These are phyloP conservation scores for Linum lewisii DNA, from an alignment of 345 rosid genomes.

Conservation along the genomic window DNA sequence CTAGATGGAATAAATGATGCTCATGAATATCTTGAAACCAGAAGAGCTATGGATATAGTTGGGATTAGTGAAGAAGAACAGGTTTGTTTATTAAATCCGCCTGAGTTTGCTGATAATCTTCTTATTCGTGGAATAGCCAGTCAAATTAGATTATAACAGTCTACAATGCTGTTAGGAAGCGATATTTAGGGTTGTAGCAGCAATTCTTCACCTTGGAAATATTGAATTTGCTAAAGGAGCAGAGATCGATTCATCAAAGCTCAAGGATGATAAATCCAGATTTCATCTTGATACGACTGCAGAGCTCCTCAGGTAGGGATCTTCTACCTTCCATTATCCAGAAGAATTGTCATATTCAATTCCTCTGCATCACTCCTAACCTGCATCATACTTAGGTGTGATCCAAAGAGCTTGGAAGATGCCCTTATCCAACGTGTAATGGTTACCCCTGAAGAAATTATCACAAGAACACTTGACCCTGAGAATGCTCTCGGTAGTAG, in stretches of 20 bases:
- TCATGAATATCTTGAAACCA: conserved; percentile 9
- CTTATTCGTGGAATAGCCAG: neutral
- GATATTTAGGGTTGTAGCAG: conserved; percentile 7
- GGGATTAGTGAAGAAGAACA: conserved; percentile 9
- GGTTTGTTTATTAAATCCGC: neutral
- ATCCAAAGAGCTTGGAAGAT: conserved; percentile 8
- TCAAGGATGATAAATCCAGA: conserved; percentile 8
- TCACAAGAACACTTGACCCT: conserved; percentile 10
- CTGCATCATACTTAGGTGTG: conserved; percentile 5
- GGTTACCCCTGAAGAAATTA: conserved; percentile 12
- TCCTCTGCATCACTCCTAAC: neutral
- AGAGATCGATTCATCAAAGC: conserved; percentile 6
- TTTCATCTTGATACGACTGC: conserved; percentile 5
- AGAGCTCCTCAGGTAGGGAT: conserved; percentile 1
- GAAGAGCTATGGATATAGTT: conserved; percentile 11
- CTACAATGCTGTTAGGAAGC: conserved; percentile 1
- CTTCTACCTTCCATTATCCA: neutral
- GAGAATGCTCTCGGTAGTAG: conserved; percentile 7
- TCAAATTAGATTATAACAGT: neutral
- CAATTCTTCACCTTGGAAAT: conserved; percentile 11
- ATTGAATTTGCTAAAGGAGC: conserved; percentile 9
- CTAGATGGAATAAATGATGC: conserved; percentile 9
- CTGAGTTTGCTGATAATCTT: neutral
- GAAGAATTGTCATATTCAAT: neutral
- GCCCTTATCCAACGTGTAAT: conserved; percentile 7